Conservation (phyloP, 2,329 filamentous ascomycete species). For the Curvularia hawaiiensis region DNA sequence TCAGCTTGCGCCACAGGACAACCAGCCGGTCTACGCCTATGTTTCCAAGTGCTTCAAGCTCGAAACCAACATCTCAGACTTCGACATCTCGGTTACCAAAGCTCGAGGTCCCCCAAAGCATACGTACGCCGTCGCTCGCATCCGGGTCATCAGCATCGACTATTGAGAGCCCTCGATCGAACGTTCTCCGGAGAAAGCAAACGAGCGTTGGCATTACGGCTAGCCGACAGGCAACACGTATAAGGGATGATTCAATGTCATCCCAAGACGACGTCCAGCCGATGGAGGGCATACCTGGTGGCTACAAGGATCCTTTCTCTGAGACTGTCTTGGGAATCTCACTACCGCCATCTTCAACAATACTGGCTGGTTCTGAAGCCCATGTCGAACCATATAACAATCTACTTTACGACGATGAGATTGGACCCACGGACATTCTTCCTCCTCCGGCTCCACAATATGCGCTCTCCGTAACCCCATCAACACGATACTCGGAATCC, state of each 20-base stretch:
- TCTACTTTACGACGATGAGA: constrained; percentile 49
- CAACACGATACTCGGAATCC: constrained; percentile 76
- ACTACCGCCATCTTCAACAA: constrained; percentile 44
- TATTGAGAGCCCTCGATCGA: constrained; percentile 52
- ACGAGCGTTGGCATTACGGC: constrained; percentile 47
- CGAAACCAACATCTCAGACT: constrained; percentile 31
- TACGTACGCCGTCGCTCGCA: constrained; percentile 54
- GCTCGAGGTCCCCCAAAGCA: constrained; percentile 41
- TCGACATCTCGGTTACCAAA: constrained; percentile 43
- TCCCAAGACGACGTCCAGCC: constrained; percentile 40
- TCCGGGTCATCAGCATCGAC: constrained; percentile 56
- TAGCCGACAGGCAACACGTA: constrained; percentile 37
- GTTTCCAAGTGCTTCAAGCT: constrained; percentile 23
- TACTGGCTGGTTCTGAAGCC: constrained; percentile 33
- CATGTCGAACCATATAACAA: constrained; percentile 34
- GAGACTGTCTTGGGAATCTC: constrained; percentile 53
- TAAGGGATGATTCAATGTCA: constrained; percentile 41
- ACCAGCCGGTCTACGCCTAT: constrained; percentile 30
- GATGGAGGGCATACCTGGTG: constrained; percentile 36
- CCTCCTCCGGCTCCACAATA: constrained; percentile 72
- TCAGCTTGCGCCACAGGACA: constrained; percentile 31
- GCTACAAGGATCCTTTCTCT: constrained; percentile 48
- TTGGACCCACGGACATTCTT: constrained; percentile 66
- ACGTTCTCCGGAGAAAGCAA: constrained; percentile 52
- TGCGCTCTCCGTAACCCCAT: constrained; percentile 72